Evolutionary conservation across 1,284 basidiomycete species (phyloP).

Genomic region (Ganoderma leucocontextum): DNA sequence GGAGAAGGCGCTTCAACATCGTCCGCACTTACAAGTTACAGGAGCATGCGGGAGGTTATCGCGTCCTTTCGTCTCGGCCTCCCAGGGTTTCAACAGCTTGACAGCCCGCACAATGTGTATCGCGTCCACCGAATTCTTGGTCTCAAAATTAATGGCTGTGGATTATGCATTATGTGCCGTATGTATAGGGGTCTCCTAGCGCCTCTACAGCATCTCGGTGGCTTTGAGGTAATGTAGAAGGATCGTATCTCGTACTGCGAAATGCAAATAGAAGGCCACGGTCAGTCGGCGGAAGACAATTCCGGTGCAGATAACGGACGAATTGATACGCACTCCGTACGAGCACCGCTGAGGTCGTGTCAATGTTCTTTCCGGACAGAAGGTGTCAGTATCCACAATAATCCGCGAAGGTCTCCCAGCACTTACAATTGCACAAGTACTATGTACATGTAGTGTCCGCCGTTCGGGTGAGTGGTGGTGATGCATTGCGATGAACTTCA

Average conservation of each 20-base stretch:
- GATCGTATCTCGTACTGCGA: conserved; percentile 53
- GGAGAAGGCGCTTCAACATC: not conserved
- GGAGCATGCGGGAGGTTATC: not conserved
- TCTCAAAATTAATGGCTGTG: not conserved
- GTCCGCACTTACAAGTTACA: not conserved
- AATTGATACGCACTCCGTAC: conserved; percentile 49
- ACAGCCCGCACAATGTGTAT: not conserved
- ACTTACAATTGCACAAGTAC: conserved; percentile 64
- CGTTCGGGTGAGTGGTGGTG: conserved; percentile 52
- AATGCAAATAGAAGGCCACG: conserved; percentile 6
- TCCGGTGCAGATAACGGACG: not conserved
- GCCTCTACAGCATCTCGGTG: conserved; percentile 36
- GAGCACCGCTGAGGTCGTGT: conserved; percentile 56
- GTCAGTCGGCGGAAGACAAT: not conserved
- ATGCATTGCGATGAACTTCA: conserved; percentile 57
- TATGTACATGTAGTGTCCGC: conserved; percentile 57
- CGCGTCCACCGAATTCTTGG: not conserved
- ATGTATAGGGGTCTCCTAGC: not conserved
- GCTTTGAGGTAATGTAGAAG: conserved; percentile 36
- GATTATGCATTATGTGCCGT: not conserved
- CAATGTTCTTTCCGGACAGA: conserved; percentile 50
- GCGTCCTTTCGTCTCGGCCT: too few species aligned
- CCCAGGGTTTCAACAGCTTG: not conserved
- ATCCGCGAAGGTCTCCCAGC: not conserved
- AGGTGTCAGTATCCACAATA: conserved; percentile 6